Conservation (phyloP, 208 protist species). For the Endotrypanum monterogeii region DNA sequence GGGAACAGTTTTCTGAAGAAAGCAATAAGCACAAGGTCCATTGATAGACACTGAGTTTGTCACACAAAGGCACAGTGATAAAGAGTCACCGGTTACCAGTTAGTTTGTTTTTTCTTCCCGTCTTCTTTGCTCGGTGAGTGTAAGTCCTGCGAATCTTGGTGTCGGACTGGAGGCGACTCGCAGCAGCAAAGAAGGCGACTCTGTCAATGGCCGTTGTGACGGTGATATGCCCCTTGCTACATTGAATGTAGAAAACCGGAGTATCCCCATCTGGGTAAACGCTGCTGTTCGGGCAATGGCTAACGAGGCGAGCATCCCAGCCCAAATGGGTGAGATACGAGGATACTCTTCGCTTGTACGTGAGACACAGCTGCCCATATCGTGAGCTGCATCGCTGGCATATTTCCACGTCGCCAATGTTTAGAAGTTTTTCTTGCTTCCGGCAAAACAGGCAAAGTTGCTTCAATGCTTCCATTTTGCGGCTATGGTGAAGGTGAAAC, state of each 20-base stretch:
- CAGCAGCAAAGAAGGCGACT: slow-evolving; percentile 26
- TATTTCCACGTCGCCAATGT: slow-evolving; percentile 11
- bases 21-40: not conserved
- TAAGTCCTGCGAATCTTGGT: not conserved
- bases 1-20: too few relatives aligned
- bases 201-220: slow-evolving; percentile 26
- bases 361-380: slow-evolving; percentile 14
- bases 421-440: not conserved
- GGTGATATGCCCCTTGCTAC: slow-evolving; percentile 5
- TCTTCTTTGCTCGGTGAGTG: not conserved
- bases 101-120: not conserved
- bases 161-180: slow-evolving; percentile 21
- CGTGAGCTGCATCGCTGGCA: slow-evolving; percentile 19
- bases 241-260: slow-evolving; percentile 29
- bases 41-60: too few relatives aligned
- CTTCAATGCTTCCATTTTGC: slow-evolving; percentile 8
- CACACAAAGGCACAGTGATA: not conserved
- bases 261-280: slow-evolving; percentile 10
- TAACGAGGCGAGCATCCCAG: slow-evolving; percentile 13
- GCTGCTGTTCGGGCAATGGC: not conserved
- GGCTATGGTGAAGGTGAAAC: not conserved
- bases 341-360: slow-evolving; percentile 6
- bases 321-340: slow-evolving; percentile 4
- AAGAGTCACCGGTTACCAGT: not conserved
- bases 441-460: slow-evolving; percentile 26